phyloP scores from a whole-genome alignment of 805 yeast genomes.

The Candida taoyuanica region DNA sequence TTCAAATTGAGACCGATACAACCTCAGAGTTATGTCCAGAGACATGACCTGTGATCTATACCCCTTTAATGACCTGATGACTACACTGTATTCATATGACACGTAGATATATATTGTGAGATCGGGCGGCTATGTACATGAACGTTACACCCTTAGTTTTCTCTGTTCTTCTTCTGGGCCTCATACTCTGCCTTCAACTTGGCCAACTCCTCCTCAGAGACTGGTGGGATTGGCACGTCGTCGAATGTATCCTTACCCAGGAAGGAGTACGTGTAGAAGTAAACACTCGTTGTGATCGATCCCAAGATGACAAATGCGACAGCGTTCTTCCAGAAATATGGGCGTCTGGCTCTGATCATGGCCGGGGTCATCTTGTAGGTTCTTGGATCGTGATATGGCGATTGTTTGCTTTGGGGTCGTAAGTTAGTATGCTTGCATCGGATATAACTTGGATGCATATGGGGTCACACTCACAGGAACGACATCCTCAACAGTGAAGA shows the following conservation, averaged over 20 bases:
- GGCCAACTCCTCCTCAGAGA: conserved; percentile 70
- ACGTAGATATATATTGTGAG: neutral
- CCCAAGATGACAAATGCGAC: conserved; percentile 53
- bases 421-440: conserved; percentile 6
- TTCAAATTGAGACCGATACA: conserved; percentile 9
- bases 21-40: conserved; percentile 2
- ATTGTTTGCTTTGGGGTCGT: conserved; percentile 28
- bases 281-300: conserved; percentile 67
- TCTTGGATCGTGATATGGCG: conserved; percentile 54
- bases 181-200: conserved; percentile 71
- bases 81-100: neutral
- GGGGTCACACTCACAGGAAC: conserved; percentile 4
- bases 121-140: neutral
- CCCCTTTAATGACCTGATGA: neutral
- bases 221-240: conserved; percentile 93
- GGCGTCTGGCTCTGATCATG: conserved; percentile 82
- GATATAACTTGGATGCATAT: neutral
- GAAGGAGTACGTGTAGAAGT: conserved; percentile 56
- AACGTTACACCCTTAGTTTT: neutral
- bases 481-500: conserved; percentile 6
- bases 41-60: neutral
- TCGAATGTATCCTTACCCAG: conserved; percentile 76
- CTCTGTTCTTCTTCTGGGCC: conserved; percentile 27
- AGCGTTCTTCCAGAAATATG: conserved; percentile 77
- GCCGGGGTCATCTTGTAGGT: conserved; percentile 93